These are phyloP conservation scores for Lactarius tabidus DNA, from an alignment of 768 basidiomycete genomes.

Conservation along the genomic window DNA sequence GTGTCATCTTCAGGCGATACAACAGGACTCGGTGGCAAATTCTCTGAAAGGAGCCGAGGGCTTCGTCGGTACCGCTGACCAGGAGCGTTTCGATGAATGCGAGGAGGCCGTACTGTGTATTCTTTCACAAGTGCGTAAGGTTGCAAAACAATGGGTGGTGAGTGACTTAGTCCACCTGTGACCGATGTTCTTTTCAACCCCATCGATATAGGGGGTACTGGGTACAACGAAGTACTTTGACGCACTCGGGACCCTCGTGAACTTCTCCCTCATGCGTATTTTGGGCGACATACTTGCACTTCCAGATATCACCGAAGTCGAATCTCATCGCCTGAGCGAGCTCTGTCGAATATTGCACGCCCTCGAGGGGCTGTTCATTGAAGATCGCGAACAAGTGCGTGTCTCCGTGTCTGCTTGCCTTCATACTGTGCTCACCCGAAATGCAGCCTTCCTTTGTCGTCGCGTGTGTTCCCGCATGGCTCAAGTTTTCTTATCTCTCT, in stretches of 20 bases:
- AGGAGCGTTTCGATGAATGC: conserved; percentile 72
- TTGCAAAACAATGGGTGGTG: conserved; percentile 74
- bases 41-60: conserved; percentile 54
- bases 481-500: conserved; percentile 94
- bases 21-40: conserved; percentile 44
- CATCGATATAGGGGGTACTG: conserved; percentile 51
- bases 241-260: conserved; percentile 66
- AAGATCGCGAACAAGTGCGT: conserved; percentile 55
- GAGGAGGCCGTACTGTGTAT: conserved; percentile 62
- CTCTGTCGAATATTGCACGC: conserved; percentile 75
- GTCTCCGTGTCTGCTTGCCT: neutral
- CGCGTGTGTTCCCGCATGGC: conserved; percentile 86
- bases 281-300: conserved; percentile 70
- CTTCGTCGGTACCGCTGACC: conserved; percentile 65
- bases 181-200: neutral
- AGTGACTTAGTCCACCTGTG: conserved; percentile 22
- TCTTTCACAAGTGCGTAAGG: conserved; percentile 56
- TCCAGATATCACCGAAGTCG: conserved; percentile 82
- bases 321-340: conserved; percentile 80
- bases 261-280: conserved; percentile 62
- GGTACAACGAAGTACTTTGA: conserved; percentile 68
- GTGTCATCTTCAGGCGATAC: conserved; percentile 40
- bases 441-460: conserved; percentile 68
- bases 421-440: conserved; percentile 5
- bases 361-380: conserved; percentile 76